Evolutionary conservation across 1,284 basidiomycete species (phyloP).

Genomic region (Apiotrichum porosum): DNA sequence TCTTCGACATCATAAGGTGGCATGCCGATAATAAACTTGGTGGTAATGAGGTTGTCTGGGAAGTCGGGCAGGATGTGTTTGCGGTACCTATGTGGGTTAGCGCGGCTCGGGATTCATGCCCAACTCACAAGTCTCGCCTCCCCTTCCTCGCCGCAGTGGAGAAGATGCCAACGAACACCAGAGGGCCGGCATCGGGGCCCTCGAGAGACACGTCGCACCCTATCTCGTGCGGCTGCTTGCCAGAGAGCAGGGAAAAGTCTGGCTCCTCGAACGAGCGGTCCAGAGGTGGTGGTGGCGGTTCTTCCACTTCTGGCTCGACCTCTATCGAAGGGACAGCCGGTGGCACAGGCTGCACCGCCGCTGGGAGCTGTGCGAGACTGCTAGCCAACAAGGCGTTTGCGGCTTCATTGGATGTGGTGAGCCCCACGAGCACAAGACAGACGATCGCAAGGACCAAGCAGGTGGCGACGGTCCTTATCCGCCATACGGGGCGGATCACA

Average conservation of each 20-base stretch:
- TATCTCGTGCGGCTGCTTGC: constrained; percentile 44
- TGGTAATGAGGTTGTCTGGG: constrained; percentile 39
- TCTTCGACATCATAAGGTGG: constrained; percentile 20
- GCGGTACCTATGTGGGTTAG: constrained; percentile 31
- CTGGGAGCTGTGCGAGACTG: too few relatives aligned
- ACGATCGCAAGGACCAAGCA: too few relatives aligned
- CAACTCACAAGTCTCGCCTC: constrained; percentile 41
- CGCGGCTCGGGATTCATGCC: neutral
- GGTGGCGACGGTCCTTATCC: too few relatives aligned
- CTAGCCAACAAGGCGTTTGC: too few relatives aligned
- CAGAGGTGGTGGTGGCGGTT: too few relatives aligned
- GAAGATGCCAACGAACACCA: constrained; percentile 48
- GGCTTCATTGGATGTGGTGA: too few relatives aligned
- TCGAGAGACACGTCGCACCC: constrained; percentile 45
- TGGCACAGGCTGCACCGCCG: too few relatives aligned
- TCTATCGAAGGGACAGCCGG: too few relatives aligned
- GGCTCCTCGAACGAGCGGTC: constrained; percentile 47
- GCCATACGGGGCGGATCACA: too few relatives aligned
- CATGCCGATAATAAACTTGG: constrained; percentile 48
- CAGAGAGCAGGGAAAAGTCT: constrained; percentile 42
- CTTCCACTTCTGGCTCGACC: too few relatives aligned
- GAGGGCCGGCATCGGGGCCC: too few relatives aligned
- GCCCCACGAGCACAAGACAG: too few relatives aligned
- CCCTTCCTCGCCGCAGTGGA: constrained; percentile 33
- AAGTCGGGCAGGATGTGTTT: constrained; percentile 42